Evolutionary conservation across 371 early-diverging fungal species (phyloP).

Genomic region (Conidiobolus incongruus): DNA sequence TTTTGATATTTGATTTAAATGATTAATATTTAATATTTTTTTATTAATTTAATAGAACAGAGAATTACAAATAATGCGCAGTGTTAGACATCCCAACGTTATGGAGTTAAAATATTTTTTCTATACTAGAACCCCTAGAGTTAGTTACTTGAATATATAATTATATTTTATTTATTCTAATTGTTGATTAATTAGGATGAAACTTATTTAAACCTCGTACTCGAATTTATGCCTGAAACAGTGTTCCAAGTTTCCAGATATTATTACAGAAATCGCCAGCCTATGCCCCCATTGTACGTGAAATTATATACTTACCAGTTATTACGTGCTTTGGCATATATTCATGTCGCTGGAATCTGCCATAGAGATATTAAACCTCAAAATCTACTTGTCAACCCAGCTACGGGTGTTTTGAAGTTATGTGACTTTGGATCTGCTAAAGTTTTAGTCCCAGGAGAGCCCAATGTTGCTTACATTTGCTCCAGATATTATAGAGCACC

Average conservation of each 20-base stretch:
- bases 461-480: no score
- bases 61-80: constrained; percentile 89
- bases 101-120: constrained; percentile 71
- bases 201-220: constrained; percentile 73
- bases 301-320: constrained; percentile 96
- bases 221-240: constrained; percentile 88
- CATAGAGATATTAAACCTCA: constrained; percentile 98
- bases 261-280: constrained; percentile 67
- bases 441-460: constrained; percentile 62
- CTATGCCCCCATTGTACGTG: constrained; percentile 80
- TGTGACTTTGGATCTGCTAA: constrained; percentile 99
- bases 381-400: constrained; percentile 85
- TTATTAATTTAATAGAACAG: constrained; percentile 40
- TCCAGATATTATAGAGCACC: no score
- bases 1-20: not conserved
- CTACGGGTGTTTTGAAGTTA: constrained; percentile 76
- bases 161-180: not conserved
- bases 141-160: not conserved
- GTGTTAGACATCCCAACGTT: no score
- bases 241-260: constrained; percentile 72
- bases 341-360: constrained; percentile 83
- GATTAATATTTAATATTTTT: not conserved
- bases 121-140: constrained; percentile 35
- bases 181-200: constrained; percentile 35
- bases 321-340: constrained; percentile 84